Base-by-base conservation (phyloP, 768 basidiomycete species). In the Agaricus subrufescens region DNA sequence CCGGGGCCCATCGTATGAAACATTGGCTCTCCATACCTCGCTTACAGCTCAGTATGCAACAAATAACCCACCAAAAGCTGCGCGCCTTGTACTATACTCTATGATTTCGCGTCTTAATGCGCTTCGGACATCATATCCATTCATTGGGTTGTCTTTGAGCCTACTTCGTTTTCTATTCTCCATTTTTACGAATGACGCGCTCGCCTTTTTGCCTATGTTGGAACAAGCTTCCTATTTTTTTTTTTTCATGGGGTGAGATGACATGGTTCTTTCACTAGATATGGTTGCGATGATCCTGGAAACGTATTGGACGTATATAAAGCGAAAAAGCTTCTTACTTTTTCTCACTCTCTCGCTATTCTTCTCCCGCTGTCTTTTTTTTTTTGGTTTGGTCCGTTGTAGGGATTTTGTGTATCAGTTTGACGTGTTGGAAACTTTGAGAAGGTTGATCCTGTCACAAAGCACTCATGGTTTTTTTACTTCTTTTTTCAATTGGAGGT, bases 1-100 rank as follows among this genome's bases (percentile, higher is more conserved):
- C 87, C 91, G 15, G 71, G 69, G 29, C 72, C 70, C 27, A 73
- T 72, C 66, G 75, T 75, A 72, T 78, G 74, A 68, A 23, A 46
- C 23, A 40, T 6, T 42, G 4, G 34, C 29, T 15, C 4, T n/a
- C 46, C 27, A 49, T 31, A 26, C 7, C 38, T 37, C 43, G 2
- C 15, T 43, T 30, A 12, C 51, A 52, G 34, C 23, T 42, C 25
- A 26, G 25, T 6, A 2, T 30, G 29, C 19, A 14, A 10, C 45
- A 15, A 19, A 46, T 23, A 50, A 11, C 43, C 39, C 42, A 26
- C 46, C n/a, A 40, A 8, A 8, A 34, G 34, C 11, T 34, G 34
- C 34, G 19, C 34, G 7, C 7, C 7, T 11, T 34, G 34, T 34
- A 34, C 34, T 1, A 34, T 34, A 34, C 34, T 34, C 34, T 34